These are phyloP conservation scores for Elaeagnus macrophylla DNA, from an alignment of 306 rosid genomes.

Conservation along the genomic window DNA sequence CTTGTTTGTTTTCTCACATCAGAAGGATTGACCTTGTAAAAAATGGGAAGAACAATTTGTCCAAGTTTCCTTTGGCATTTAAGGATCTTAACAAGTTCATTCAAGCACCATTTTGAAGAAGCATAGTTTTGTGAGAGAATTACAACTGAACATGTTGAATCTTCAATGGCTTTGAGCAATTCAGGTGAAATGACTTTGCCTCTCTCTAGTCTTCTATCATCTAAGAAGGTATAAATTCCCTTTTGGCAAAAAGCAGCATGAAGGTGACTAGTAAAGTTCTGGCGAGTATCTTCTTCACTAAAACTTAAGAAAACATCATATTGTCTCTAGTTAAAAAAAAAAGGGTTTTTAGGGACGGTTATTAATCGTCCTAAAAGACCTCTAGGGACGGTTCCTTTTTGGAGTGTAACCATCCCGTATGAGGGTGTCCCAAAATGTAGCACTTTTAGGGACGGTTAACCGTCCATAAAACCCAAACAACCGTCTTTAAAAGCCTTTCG, in stretches of 20 bases:
- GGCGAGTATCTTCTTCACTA: constrained; percentile 1
- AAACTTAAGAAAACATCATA: constrained; percentile 41
- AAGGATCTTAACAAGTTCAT: constrained; percentile 4
- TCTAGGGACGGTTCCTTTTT: too few relatives aligned
- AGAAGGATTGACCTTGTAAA: not conserved
- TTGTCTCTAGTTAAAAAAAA: too few relatives aligned
- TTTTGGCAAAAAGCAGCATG: constrained; percentile 25
- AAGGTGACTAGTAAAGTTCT: constrained; percentile 27
- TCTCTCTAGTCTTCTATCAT: constrained; percentile 5
- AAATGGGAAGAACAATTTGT: not conserved
- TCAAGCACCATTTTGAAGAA: constrained; percentile 8
- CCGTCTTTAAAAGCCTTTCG: too few relatives aligned
- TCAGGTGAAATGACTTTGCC: not conserved
- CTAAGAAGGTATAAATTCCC: constrained; percentile 27
- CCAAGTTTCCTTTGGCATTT: not conserved
- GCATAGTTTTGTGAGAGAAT: not conserved
- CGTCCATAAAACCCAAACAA: too few relatives aligned
- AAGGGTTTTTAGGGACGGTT: too few relatives aligned
- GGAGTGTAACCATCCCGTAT: too few relatives aligned
- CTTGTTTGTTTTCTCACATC: not conserved
- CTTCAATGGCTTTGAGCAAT: not conserved
- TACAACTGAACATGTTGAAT: not conserved
- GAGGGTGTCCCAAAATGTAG: too few relatives aligned
- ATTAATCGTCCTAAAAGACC: too few relatives aligned
- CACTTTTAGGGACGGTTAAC: too few relatives aligned